phyloP scores from a whole-genome alignment of 2,329 filamentous ascomycete genomes.

The Colletotrichum chlorophyti region DNA sequence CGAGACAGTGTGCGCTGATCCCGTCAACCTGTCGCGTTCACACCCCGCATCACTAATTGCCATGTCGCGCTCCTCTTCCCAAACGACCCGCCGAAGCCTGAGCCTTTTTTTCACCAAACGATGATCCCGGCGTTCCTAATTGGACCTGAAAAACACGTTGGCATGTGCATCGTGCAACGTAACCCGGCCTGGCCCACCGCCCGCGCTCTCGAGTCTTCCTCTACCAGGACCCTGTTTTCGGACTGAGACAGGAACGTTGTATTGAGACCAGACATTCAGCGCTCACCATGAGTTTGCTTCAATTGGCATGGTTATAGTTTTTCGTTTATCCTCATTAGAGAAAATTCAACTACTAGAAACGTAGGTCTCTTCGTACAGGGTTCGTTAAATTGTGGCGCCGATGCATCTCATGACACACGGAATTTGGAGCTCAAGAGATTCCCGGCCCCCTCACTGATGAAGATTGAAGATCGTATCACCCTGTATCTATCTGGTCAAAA shows the following conservation, averaged over 20 bases:
- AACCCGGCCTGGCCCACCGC: constrained; percentile 1
- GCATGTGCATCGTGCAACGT: background rate
- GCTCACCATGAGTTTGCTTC: background rate
- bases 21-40: constrained; percentile 17
- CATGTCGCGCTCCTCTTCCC: constrained; percentile 24
- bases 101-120: constrained; percentile 5
- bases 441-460: too few species aligned
- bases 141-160: background rate
- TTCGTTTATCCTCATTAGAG: too few species aligned
- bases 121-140: constrained; percentile 21
- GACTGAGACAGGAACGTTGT: constrained; percentile 21
- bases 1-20: constrained; percentile 1
- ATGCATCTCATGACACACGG: too few species aligned
- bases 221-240: constrained; percentile 18
- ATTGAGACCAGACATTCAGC: constrained; percentile 4
- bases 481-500: too few species aligned
- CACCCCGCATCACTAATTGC: constrained; percentile 25
- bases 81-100: constrained; percentile 24
- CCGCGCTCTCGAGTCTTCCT: background rate
- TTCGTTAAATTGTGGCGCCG: too few species aligned
- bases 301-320: too few species aligned
- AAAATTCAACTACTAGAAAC: too few species aligned
- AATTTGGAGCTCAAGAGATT: too few species aligned
- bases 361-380: too few species aligned
- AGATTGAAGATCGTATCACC: too few species aligned